Base-by-base conservation (phyloP, 805 yeast species). In the Scheffersomyces ergatensis region DNA sequence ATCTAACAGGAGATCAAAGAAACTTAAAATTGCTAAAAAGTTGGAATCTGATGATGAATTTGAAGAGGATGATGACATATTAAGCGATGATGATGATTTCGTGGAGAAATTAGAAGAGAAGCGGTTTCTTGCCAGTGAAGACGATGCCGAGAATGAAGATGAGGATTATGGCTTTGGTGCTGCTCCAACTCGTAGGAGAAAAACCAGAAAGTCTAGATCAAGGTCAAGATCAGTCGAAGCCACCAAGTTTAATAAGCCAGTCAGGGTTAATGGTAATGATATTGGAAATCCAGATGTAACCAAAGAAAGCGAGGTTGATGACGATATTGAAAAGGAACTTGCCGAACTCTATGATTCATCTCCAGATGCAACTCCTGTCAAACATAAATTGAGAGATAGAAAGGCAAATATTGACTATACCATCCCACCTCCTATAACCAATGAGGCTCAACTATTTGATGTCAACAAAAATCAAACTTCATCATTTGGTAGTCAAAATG, bases 401-500 rank as follows among this genome's bases (percentile, higher is more conserved):
- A 64, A 60, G 14, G 81, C 82, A 36, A 59, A 58, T 20, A 81
- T 90, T 9, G 85, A 89, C 55, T 89, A 89, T 58, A 77, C 83
- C 12, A 70, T 89, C 8, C 92, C 96, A 0, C 96, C 96, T 1
- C 96, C 96, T 3, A 68, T 87, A 3, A 49, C 71, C 17, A 65
- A 63, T 40, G 80, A 74, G 37, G 48, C 49, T 30, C 75, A 65
- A 49, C 46, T 41, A 44, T 65, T 37, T 12, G 50, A 45, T 31
- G 30, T 31, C 3, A 32, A 40, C 52, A 25, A 64, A 44, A 39
- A 53, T 0, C 53, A 54, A 2, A 37, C 39, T 7, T 18, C 36
- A 11, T 14, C 40, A 4, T 64, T 56, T 31, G 9, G 6, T 21
- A 21, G 9, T 21, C 9, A 9, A 21, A 9, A 9, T 7, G 24